Conservation (phyloP, 2,329 filamentous ascomycete species). For the Celoporthe dispersa region DNA sequence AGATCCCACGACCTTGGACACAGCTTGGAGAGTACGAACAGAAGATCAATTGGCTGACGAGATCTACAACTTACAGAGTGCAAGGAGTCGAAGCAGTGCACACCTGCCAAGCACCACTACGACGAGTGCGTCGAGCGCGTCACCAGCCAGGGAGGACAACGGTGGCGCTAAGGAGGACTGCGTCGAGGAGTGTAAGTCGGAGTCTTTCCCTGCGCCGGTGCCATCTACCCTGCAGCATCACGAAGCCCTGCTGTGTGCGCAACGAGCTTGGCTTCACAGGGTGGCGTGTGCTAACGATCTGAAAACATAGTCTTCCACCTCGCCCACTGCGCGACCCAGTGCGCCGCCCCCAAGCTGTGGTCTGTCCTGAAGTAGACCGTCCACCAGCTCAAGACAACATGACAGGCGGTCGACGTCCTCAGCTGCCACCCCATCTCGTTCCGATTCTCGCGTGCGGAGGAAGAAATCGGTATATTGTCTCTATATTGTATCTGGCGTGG, state of each 20-base stretch:
- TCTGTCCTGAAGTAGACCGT: conserved; percentile 79
- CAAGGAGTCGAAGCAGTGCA: conserved; percentile 82
- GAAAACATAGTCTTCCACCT: conserved; percentile 89
- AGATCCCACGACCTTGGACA: background rate
- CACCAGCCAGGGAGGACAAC: conserved; percentile 67
- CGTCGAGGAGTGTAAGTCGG: conserved; percentile 93
- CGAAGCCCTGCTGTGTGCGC: background rate
- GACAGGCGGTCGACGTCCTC: background rate
- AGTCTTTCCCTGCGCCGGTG: background rate
- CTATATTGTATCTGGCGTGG: conserved; percentile 21
- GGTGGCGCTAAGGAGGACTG: conserved; percentile 86
- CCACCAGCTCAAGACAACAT: background rate
- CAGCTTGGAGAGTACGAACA: background rate
- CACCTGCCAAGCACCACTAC: conserved; percentile 93
- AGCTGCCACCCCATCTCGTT: background rate
- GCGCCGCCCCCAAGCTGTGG: conserved; percentile 96
- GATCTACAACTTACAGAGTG: conserved; percentile 69
- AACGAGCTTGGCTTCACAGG: background rate
- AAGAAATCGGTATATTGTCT: conserved; percentile 15
- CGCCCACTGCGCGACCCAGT: conserved; percentile 89
- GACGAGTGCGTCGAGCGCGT: conserved; percentile 98
- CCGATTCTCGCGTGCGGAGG: conserved; percentile 4
- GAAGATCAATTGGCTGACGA: conserved; percentile 21
- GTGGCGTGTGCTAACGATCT: conserved; percentile 22
- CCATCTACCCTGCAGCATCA: background rate